These are phyloP conservation scores for Tieghemostelium lacteum DNA, from an alignment of 78 protist genomes.

Conservation along the genomic window DNA sequence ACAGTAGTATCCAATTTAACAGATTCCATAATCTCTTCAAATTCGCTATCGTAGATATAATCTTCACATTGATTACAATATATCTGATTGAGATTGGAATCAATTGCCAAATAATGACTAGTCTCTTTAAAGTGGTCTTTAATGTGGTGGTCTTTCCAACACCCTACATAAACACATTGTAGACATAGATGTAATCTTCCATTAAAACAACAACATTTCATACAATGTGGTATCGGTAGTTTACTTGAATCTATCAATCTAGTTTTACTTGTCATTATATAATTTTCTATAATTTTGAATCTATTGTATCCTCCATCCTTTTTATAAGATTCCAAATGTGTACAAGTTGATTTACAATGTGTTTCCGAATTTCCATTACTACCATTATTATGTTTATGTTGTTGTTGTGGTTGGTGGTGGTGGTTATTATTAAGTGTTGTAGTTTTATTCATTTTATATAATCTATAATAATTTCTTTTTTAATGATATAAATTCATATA, in stretches of 20 bases:
- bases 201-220: slow-evolving; percentile 24
- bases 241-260: slow-evolving; percentile 6
- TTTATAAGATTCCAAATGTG: slow-evolving; percentile 26
- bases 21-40: slow-evolving; percentile 13
- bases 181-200: slow-evolving; percentile 61
- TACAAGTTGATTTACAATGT: slow-evolving; percentile 19
- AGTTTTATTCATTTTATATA: no score
- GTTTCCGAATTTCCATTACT: no score
- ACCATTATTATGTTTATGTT: no score
- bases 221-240: slow-evolving; percentile 40
- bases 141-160: slow-evolving; percentile 22
- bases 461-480: no score
- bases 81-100: slow-evolving; percentile 16
- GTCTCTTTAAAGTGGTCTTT: slow-evolving; percentile 34
- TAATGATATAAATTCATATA: no score
- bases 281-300: slow-evolving; percentile 3
- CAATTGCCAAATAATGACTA: slow-evolving; percentile 39
- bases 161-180: slow-evolving; percentile 51
- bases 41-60: slow-evolving; percentile 68
- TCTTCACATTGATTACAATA: slow-evolving; percentile 70
- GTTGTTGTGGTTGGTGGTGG: no score
- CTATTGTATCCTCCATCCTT: slow-evolving; percentile 2
- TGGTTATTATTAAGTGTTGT: no score
- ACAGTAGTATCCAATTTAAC: neutral
- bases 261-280: slow-evolving; percentile 1